These are phyloP conservation scores for Gynochthodes officinalis DNA, from an alignment of 257 asterid species.

Conservation along the genomic window DNA sequence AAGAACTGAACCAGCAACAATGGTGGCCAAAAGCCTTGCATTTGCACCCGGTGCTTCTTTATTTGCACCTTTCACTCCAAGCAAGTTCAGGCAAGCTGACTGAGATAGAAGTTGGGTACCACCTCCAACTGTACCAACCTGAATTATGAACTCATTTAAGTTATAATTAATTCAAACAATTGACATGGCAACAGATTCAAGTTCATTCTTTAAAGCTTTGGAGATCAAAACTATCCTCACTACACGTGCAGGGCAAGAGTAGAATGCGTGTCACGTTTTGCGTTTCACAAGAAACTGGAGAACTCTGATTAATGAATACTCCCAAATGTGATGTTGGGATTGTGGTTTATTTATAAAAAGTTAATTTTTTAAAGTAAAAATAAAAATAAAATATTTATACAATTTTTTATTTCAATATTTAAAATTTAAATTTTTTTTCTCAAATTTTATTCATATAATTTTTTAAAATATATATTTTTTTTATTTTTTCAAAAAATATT, in stretches of 20 bases:
- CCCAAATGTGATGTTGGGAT: too few relatives aligned
- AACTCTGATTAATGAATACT: background rate
- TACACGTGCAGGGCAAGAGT: constrained; percentile 1
- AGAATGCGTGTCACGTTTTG: background rate
- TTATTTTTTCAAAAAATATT: too few relatives aligned
- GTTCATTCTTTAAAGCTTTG: constrained; percentile 3
- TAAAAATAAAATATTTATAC: too few relatives aligned
- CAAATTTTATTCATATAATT: too few relatives aligned
- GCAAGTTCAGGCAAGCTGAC: constrained; percentile 48
- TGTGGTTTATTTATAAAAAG: too few relatives aligned
- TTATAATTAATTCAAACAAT: background rate
- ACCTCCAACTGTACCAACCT: constrained; percentile 61
- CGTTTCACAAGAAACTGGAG: constrained; percentile 5
- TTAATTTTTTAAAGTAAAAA: too few relatives aligned
- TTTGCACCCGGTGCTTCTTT: constrained; percentile 41
- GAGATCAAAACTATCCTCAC: background rate
- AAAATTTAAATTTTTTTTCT: too few relatives aligned
- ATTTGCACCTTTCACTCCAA: constrained; percentile 52
- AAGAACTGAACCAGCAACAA: constrained; percentile 50
- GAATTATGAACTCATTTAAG: constrained; percentile 3
- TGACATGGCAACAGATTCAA: background rate
- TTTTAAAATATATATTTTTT: too few relatives aligned
- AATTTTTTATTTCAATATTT: too few relatives aligned
- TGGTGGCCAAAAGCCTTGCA: constrained; percentile 45
- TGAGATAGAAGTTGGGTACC: constrained; percentile 56